These are phyloP conservation scores for Tetrapisispora nanseiensis DNA, from an alignment of 805 yeast genomes.

Conservation along the genomic window DNA sequence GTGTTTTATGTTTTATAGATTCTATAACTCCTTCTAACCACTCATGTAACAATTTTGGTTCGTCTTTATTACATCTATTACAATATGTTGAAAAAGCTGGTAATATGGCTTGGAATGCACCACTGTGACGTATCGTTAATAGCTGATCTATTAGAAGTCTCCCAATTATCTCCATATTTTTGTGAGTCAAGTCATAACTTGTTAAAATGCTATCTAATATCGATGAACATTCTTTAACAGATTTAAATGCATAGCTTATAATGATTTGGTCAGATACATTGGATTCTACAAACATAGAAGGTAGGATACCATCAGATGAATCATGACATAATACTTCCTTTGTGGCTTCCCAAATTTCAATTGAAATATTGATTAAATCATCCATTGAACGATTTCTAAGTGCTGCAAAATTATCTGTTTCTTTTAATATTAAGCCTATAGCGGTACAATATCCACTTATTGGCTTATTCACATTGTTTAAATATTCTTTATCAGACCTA, in stretches of 20 bases:
- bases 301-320: conserved; percentile 60
- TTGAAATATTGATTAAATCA: background rate
- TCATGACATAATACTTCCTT: conserved; percentile 49
- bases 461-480: conserved; percentile 40
- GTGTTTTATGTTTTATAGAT: conserved; percentile 46
- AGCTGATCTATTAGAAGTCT: conserved; percentile 55
- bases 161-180: conserved; percentile 33
- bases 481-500: conserved; percentile 29
- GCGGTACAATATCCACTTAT: conserved; percentile 67
- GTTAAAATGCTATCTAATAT: conserved; percentile 41
- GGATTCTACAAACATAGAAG: conserved; percentile 35
- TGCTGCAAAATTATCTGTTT: background rate
- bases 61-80: conserved; percentile 36
- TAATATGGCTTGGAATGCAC: conserved; percentile 82
- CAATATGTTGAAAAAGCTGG: conserved; percentile 72
- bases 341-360: conserved; percentile 28
- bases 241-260: conserved; percentile 70
- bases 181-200: conserved; percentile 18
- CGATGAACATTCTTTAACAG: conserved; percentile 63
- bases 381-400: conserved; percentile 6
- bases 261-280: conserved; percentile 37
- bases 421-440: conserved; percentile 36
- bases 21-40: conserved; percentile 56
- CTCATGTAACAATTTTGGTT: conserved; percentile 33
- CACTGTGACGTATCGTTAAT: conserved; percentile 71